Evolutionary conservation across 805 yeast species (phyloP).

Genomic region (Wickerhamiella cacticola): DNA sequence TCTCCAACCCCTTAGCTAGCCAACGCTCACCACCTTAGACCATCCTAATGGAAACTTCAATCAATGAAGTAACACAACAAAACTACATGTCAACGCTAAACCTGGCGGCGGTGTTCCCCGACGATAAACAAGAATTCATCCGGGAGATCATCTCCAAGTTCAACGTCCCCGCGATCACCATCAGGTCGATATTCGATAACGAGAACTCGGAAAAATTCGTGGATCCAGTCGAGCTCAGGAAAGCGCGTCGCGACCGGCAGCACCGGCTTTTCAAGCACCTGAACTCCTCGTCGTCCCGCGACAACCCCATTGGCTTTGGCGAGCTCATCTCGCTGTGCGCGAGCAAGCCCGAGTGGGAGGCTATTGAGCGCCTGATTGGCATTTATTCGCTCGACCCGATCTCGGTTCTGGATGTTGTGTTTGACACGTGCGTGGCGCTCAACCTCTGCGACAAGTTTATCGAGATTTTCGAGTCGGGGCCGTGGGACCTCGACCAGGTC

Average conservation of each 20-base stretch:
- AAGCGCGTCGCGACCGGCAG: background rate
- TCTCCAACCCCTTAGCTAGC: too few species aligned
- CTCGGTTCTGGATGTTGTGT: background rate
- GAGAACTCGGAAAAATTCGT: background rate
- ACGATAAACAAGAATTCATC: background rate
- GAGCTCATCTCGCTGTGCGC: background rate
- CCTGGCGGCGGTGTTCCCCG: background rate
- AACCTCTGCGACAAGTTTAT: background rate
- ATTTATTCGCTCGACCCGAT: constrained; percentile 5
- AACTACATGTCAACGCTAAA: background rate
- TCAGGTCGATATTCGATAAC: background rate
- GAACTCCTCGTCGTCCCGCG: background rate
- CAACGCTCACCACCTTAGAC: background rate
- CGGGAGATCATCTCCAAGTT: constrained; percentile 6
- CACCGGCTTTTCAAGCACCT: background rate
- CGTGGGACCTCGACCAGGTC: background rate
- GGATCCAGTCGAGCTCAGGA: background rate
- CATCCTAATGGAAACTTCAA: background rate
- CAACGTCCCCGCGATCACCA: background rate
- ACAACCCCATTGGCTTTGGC: constrained; percentile 7
- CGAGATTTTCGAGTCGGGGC: background rate
- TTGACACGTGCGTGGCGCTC: background rate
- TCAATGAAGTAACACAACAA: background rate
- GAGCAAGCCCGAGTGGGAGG: background rate
- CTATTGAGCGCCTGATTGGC: constrained; percentile 2